Evolutionary conservation across 2,329 filamentous ascomycete species (phyloP), one percentile per base, ranked within the genome.

Genomic region (Verticillium longisporum): DNA sequence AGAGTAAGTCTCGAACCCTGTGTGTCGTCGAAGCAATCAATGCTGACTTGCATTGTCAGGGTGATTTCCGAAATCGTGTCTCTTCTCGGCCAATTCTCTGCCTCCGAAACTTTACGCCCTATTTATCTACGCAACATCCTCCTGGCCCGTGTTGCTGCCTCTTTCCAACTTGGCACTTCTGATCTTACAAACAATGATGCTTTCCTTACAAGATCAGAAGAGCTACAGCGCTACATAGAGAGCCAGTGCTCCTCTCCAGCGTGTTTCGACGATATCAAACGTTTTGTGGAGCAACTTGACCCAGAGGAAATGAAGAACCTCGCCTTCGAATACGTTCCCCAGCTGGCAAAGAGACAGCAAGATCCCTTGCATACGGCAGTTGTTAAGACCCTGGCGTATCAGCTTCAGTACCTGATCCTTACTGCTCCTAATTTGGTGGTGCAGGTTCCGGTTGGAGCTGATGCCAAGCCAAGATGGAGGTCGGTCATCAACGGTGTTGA

Each of bases 221-320:
- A 75, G 36, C 62, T 82, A 11, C 61, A 73, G 13, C 66, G 68
- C 13, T 77, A 77, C 55, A 67, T 80, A 21, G 63, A 72, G 2
- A 69, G 72, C 37, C 72, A 78, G 59, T 70, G 68, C n/a, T 63
- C 64, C 0, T 74, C 71, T n/a, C 68, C 72, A 4, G 72, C 74
- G 6, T 80, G 73, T 60, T 83, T 84, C 60, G 75, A 78, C 37
- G 81, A 83, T 57, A 66, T 83, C 50, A 81, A 77, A 62, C 63
- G 64, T 1, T 81, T 79, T 60, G 69, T 80, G 3, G 74, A 78
- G 50, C 68, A 71, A 21, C 73, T 86, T 0, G 72, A 68, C 1
- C 69, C 74, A 2, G 66, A 71, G 0, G 80, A 81, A 6, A 66
- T 78, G 7, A 73, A 72, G 53, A 68, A 73, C 31, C 66, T 83